These are phyloP conservation scores for Collybia mongolica DNA, from an alignment of 768 basidiomycete genomes.

Conservation along the genomic window DNA sequence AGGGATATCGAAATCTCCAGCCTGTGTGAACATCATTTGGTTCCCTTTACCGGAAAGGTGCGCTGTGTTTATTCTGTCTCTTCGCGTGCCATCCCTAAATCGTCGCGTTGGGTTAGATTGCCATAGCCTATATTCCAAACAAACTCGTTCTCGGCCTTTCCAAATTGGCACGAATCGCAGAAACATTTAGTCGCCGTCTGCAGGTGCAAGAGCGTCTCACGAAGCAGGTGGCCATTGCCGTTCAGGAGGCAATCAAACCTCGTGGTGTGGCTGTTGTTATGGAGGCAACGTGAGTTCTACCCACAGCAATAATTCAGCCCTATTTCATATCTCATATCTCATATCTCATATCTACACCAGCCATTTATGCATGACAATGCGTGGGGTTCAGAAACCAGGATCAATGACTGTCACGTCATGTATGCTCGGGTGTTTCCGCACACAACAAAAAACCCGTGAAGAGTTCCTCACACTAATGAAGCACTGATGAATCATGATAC, in stretches of 20 bases:
- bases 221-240: constrained; percentile 96
- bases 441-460: constrained; percentile 98
- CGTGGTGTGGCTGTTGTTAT: constrained; percentile 98
- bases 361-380: constrained; percentile 99
- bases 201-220: constrained; percentile 98
- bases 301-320: neutral
- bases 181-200: constrained; percentile 92
- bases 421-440: constrained; percentile 98
- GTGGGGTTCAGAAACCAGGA: constrained; percentile 98
- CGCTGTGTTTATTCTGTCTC: constrained; percentile 22
- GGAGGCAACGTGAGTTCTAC: constrained; percentile 81
- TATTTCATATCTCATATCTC: constrained; percentile 5
- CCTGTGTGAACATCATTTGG: constrained; percentile 97
- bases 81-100: constrained; percentile 19
- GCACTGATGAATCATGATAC: constrained; percentile 27
- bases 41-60: constrained; percentile 97
- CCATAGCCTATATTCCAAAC: constrained; percentile 97
- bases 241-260: constrained; percentile 97
- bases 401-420: constrained; percentile 93
- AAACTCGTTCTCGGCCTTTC: constrained; percentile 91
- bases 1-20: constrained; percentile 97
- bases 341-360: constrained; percentile 34
- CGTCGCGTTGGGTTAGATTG: constrained; percentile 56
- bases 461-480: constrained; percentile 92
- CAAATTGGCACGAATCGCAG: constrained; percentile 95